Conservation (phyloP, 768 basidiomycete genomes). For the Mycena albidolilacea region DNA sequence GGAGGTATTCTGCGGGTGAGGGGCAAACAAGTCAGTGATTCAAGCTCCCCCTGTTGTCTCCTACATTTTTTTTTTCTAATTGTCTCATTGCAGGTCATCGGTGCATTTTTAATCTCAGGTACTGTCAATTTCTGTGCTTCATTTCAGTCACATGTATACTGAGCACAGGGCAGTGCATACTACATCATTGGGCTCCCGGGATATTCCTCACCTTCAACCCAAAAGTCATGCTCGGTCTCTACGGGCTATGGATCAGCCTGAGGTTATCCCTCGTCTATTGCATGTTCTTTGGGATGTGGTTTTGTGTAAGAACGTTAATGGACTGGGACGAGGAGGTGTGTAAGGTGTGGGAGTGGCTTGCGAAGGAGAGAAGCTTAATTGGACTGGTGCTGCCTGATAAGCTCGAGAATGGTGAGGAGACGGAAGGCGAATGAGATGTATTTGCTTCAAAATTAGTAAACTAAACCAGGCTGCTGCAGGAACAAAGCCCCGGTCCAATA, state of each 20-base stretch:
- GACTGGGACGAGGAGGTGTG: conserved; percentile 3
- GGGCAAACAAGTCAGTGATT: not conserved
- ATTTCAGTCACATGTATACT: not conserved
- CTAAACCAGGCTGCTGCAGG: too few species aligned
- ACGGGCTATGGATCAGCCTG: conserved; percentile 1
- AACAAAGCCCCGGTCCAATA: too few species aligned
- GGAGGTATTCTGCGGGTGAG: not conserved
- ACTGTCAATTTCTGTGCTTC: not conserved
- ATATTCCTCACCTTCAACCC: conserved; percentile 8
- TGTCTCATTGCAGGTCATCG: not conserved
- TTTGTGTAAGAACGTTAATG: not conserved
- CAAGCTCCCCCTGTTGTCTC: not conserved
- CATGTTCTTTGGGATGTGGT: not conserved
- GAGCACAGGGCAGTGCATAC: not conserved
- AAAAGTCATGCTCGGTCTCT: not conserved
- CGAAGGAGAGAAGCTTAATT: not conserved
- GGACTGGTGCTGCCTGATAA: not conserved
- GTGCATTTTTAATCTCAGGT: conserved; percentile 8
- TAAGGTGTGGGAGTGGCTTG: not conserved
- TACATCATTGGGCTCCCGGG: conserved; percentile 8
- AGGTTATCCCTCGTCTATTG: not conserved
- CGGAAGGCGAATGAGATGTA: too few species aligned
- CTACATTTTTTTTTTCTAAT: too few species aligned
- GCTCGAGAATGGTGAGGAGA: too few species aligned
- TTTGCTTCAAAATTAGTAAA: too few species aligned